Base-by-base conservation (phyloP, 1,284 basidiomycete species). In the Rhodotorula sp. region DNA sequence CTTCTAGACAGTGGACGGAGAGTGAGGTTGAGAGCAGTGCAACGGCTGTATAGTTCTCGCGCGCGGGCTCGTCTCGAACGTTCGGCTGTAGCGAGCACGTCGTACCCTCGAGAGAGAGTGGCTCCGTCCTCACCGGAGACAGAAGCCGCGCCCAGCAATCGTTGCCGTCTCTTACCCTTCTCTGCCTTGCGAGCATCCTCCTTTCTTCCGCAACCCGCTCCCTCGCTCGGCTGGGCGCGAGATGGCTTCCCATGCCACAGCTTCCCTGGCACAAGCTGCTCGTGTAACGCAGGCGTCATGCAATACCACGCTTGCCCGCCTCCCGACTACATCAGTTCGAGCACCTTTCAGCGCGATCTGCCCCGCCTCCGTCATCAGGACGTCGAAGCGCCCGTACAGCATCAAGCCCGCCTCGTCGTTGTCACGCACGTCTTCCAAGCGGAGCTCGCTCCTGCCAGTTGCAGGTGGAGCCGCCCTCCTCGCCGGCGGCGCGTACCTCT, bases 1-100 rank as follows among this genome's bases (percentile, higher is more conserved):
- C 83, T 91, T 97, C 77, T 84, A 72, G 73, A 61, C 32, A 57
- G 19, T 5, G 53, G 8, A 22, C 21, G 17, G 32, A 34, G 17
- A 3, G 10, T 9, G 17, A 22, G 32, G 29, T 1, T 17, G 32
- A 22, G 8, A 15, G 53, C 53, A 34, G 19, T 54, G 53, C 53
- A 54, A 51, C 27, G n/a, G 50, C 50, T 51, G 50, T 51, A 51
- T 17, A 51, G 27, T 50, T 50, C 48, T 13, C 22, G n/a, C 48
- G 48, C 50, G 9, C 9, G 15, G 9, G 44, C 44, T 44, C 39
- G 17, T 41, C 39, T 41, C 39, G 39, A 41, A 8, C 39, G 44
- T 44, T 19, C 44, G 44, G 15, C 3, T 44, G 4, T 10, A 4
- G 5, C 19, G 44, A 27, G 48, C 25, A 25, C 25, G 17, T 46